Conservation (phyloP, 805 yeast genomes). For the Metschnikowia borealis region DNA sequence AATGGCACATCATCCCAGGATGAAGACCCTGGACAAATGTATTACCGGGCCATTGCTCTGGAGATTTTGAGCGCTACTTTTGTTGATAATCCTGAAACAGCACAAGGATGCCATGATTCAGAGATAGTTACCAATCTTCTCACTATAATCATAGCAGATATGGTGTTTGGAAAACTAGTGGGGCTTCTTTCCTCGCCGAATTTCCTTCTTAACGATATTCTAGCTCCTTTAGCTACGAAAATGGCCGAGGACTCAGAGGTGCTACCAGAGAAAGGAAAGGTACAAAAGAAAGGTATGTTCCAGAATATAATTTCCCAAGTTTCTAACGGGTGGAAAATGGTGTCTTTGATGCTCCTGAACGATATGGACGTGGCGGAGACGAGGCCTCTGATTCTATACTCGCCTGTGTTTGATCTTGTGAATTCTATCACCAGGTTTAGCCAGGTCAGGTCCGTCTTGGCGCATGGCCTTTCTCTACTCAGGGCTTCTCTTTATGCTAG, state of each 20-base stretch:
- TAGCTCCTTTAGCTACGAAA: neutral
- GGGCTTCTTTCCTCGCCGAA: slow-evolving; percentile 11
- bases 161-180: slow-evolving; percentile 13
- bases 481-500: slow-evolving; percentile 5
- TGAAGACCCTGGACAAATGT: neutral
- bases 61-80: slow-evolving; percentile 8
- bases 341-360: neutral
- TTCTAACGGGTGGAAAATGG: neutral
- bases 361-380: neutral
- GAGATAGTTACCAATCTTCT: slow-evolving; percentile 12
- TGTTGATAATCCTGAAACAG: neutral
- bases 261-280: neutral
- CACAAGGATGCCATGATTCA: slow-evolving; percentile 9
- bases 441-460: slow-evolving; percentile 17
- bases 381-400: slow-evolving; percentile 6
- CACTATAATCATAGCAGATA: slow-evolving; percentile 14
- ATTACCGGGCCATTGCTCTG: slow-evolving; percentile 8
- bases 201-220: slow-evolving; percentile 3
- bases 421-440: slow-evolving; percentile 19
- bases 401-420: slow-evolving; percentile 19
- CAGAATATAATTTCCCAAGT: neutral
- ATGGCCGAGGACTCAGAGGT: neutral
- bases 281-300: neutral
- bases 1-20: neutral
- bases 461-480: slow-evolving; percentile 8